Conservation (phyloP, 345 rosid species). For the Euphorbia pulcherrima region DNA sequence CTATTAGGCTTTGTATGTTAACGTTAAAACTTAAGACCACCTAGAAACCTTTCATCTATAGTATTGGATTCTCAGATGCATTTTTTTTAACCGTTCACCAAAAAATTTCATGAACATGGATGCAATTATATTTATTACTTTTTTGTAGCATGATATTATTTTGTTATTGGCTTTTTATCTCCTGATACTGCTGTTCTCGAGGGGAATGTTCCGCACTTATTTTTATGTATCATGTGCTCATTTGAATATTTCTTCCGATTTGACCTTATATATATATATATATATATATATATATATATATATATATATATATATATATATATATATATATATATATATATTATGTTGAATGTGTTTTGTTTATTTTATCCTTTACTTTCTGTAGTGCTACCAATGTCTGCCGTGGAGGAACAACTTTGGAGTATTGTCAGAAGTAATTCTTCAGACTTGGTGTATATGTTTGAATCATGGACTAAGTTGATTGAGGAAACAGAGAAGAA, state of each 20-base stretch:
- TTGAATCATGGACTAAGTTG: constrained; percentile 85
- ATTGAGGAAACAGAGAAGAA: constrained; percentile 88
- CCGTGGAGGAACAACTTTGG: constrained; percentile 92
- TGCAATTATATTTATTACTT: not conserved
- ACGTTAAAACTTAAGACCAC: no score
- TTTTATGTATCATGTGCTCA: not conserved
- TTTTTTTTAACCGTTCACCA: not conserved
- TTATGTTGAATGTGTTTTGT: not conserved
- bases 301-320: not conserved
- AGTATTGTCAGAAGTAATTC: constrained; percentile 72
- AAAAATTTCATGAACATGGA: not conserved
- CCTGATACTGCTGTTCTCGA: not conserved
- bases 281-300: not conserved
- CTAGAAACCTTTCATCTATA: not conserved
- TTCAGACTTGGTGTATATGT: constrained; percentile 34
- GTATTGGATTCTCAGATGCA: not conserved
- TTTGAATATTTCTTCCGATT: not conserved
- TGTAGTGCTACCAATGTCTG: constrained; percentile 51
- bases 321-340: not conserved
- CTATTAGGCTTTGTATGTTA: not conserved
- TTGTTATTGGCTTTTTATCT: not conserved
- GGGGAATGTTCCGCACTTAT: no score
- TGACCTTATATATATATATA: not conserved
- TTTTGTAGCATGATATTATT: not conserved
- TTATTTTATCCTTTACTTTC: not conserved